A percentile compares a stretch with the other conserved stretches of the same genome.
Evolutionary conservation across 352 stramenopile species (phyloP).

Genomic region (Pythium sp.): DNA sequence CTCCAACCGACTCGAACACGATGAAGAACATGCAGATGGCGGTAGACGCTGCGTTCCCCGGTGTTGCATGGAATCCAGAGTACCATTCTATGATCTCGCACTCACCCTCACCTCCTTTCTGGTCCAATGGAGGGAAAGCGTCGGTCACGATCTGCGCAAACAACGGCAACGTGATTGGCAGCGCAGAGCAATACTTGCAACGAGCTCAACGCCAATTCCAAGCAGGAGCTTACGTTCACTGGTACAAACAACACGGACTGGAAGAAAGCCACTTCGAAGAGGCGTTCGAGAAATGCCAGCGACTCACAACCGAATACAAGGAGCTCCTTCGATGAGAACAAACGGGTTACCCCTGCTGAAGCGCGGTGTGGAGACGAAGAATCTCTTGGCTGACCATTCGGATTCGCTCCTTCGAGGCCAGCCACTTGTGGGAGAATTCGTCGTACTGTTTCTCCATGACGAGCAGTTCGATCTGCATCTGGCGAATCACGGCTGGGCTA

Average conservation of each 20-base stretch:
- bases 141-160: slow-evolving; percentile 30
- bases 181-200: slow-evolving; percentile 30
- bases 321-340: slow-evolving; percentile 18
- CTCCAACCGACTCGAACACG: not conserved
- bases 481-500: not conserved
- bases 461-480: slow-evolving; percentile 11
- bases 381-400: slow-evolving; percentile 9
- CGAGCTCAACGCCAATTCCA: slow-evolving; percentile 33
- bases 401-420: slow-evolving; percentile 15
- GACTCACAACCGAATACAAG: slow-evolving; percentile 26
- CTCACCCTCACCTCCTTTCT: slow-evolving; percentile 23
- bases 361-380: slow-evolving; percentile 3
- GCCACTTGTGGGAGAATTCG: slow-evolving; percentile 7
- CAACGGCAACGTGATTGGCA: slow-evolving; percentile 27
- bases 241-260: slow-evolving; percentile 43
- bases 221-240: slow-evolving; percentile 37
- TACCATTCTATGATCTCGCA: not conserved
- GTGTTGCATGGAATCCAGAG: slow-evolving; percentile 15
- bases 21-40: slow-evolving; percentile 1
- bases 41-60: slow-evolving; percentile 11
- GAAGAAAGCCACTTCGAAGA: slow-evolving; percentile 34
- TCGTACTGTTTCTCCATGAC: slow-evolving; percentile 17
- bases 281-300: slow-evolving; percentile 27
- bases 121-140: slow-evolving; percentile 8
- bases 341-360: slow-evolving; percentile 1